These are phyloP conservation scores for Cutaneotrichosporon mucoides DNA, from an alignment of 1,284 basidiomycete genomes.

Conservation along the genomic window DNA sequence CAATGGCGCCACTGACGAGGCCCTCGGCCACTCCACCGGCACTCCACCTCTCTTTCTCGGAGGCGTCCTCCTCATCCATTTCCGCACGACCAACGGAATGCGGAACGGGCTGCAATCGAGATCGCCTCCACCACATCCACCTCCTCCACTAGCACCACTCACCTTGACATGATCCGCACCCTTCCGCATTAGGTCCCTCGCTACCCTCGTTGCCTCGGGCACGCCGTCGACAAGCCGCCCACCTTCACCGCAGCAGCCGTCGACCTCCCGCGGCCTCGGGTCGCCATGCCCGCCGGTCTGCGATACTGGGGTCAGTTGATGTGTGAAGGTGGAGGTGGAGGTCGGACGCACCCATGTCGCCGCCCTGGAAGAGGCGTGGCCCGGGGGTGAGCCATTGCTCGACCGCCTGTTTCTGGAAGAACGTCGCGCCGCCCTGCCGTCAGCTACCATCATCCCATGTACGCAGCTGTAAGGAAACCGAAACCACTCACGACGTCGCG, in stretches of 20 bases:
- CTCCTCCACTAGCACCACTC: neutral
- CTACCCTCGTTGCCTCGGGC: neutral
- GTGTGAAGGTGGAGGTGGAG: too few relatives aligned
- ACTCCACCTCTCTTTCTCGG: too few relatives aligned
- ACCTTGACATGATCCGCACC: constrained; percentile 21
- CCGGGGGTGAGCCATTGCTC: constrained; percentile 23
- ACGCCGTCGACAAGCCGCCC: constrained; percentile 12
- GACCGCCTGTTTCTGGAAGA: constrained; percentile 18
- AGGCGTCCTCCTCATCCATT: too few relatives aligned
- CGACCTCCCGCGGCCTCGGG: constrained; percentile 3
- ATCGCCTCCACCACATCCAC: too few relatives aligned
- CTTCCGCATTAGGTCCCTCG: constrained; percentile 16
- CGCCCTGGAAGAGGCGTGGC: constrained; percentile 20
- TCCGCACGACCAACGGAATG: too few relatives aligned
- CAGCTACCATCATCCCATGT: neutral
- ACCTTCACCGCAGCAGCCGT: neutral
- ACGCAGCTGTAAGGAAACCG: too few relatives aligned
- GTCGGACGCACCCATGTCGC: constrained; percentile 6
- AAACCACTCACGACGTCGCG: constrained; percentile 40
- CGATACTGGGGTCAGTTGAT: constrained; percentile 1
- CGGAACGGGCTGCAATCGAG: too few relatives aligned
- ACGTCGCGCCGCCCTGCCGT: constrained; percentile 18
- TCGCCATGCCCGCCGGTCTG: constrained; percentile 24
- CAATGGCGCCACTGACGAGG: too few relatives aligned
- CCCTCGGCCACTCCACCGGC: too few relatives aligned